These are phyloP conservation scores for Yamadazyma friedrichii DNA, from an alignment of 1,139 yeast genomes.

Conservation along the genomic window DNA sequence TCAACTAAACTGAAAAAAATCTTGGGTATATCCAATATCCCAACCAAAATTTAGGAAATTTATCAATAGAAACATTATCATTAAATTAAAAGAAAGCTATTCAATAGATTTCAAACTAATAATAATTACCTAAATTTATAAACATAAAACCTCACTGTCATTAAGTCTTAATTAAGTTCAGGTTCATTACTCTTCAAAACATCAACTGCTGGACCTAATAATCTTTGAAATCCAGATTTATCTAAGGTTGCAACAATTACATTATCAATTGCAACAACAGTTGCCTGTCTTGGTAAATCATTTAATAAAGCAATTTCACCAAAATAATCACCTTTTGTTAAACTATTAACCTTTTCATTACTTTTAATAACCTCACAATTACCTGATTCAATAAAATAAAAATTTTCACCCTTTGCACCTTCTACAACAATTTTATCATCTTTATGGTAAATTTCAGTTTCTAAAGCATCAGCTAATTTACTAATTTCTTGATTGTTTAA, in stretches of 20 bases:
- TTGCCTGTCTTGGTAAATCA: constrained; percentile 92
- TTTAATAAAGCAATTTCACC: constrained; percentile 94
- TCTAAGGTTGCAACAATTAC: constrained; percentile 89
- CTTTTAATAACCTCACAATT: constrained; percentile 66
- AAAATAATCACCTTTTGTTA: constrained; percentile 86
- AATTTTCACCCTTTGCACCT: constrained; percentile 91
- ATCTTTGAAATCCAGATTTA: constrained; percentile 88
- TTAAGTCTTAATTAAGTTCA: constrained; percentile 28
- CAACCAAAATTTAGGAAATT: background rate
- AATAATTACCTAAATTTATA: background rate
- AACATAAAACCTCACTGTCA: background rate
- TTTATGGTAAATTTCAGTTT: constrained; percentile 67
- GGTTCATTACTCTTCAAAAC: constrained; percentile 83
- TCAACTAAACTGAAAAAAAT: too few species aligned
- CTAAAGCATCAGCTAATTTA: constrained; percentile 91
- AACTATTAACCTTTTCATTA: constrained; percentile 59
- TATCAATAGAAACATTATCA: background rate
- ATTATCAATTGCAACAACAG: constrained; percentile 73
- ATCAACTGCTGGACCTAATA: constrained; percentile 87
- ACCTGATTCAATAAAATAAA: constrained; percentile 87
- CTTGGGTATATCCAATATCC: too few species aligned
- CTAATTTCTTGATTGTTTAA: constrained; percentile 84
- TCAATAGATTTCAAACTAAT: too few species aligned
- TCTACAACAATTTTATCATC: constrained; percentile 79
- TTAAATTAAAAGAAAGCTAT: too few species aligned